Conservation (phyloP, 768 basidiomycete species). For the Russula vinacea region DNA sequence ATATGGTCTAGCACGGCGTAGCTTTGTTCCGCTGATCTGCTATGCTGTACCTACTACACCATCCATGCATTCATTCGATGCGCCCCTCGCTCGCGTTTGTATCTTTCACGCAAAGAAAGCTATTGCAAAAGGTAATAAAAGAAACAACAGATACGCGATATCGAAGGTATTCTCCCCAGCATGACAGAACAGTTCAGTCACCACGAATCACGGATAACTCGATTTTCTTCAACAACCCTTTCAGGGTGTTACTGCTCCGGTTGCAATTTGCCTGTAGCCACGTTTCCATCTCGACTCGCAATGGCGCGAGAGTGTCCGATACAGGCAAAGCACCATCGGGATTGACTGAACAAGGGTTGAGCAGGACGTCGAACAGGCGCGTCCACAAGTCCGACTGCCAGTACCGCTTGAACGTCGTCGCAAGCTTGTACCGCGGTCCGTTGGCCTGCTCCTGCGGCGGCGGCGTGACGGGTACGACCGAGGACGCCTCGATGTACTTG, state of each 20-base stretch:
- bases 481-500: slow-evolving; percentile 83
- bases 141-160: not conserved
- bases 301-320: slow-evolving; percentile 55
- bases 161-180: not conserved
- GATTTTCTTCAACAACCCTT: slow-evolving; percentile 79
- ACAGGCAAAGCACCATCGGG: slow-evolving; percentile 66
- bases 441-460: not conserved
- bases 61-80: slow-evolving; percentile 18
- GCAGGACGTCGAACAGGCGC: slow-evolving; percentile 74
- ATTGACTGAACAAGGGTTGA: slow-evolving; percentile 71
- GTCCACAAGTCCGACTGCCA: slow-evolving; percentile 92
- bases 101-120: slow-evolving; percentile 8
- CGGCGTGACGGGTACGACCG: slow-evolving; percentile 43
- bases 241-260: slow-evolving; percentile 74
- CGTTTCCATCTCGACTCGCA: slow-evolving; percentile 79
- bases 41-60: slow-evolving; percentile 27
- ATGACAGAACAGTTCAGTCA: slow-evolving; percentile 23
- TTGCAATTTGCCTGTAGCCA: slow-evolving; percentile 89
- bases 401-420: slow-evolving; percentile 84
- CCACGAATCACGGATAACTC: slow-evolving; percentile 50
- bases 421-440: slow-evolving; percentile 52
- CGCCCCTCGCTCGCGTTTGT: slow-evolving; percentile 6
- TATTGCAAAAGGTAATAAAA: slow-evolving; percentile 13
- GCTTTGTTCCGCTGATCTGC: slow-evolving; percentile 1
- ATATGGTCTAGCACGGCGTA: slow-evolving; percentile 13